Evolutionary conservation across 345 rosid genomes (phyloP), one percentile per base, ranked within the genome.

Genomic region (Orychophragmus violaceus): DNA sequence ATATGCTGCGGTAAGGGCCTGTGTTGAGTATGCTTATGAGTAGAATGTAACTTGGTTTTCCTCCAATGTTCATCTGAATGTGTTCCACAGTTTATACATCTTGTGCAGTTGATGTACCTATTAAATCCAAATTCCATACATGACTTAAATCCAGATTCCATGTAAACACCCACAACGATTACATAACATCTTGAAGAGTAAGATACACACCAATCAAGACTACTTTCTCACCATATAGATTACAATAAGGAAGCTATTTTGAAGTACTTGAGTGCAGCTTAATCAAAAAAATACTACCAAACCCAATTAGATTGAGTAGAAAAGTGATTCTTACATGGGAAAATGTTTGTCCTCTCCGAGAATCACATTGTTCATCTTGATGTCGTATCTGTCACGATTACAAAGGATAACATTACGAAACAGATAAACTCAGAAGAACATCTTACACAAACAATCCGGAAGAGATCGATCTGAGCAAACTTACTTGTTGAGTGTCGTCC

Each of bases 311-410:
- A 32, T 51, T 5, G n/a, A n/a, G n/a, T 16, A n/a, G 27, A 22
- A 59, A 46, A 9, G 29, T 18, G 36, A 57, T 14, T 0, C 91
- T 81, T 78, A 92, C 98, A 92, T 92, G 5, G 96, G 86, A 41
- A 92, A 59, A 73, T 89, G 97, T 80, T 90, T 93, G 64, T 93
- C 97, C 68, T 93, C 98, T 0, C 96, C 98, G 32, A 93, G 89
- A 69, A 92, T 92, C 11, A 96, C 96, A 81, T 92, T 74, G 90
- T 87, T 89, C 79, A 82, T 72, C 83, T 80, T 83, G n/a, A n/a
- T n/a, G n/a, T n/a, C n/a, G n/a, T n/a, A n/a, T n/a, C n/a, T n/a
- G n/a, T n/a, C n/a, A n/a, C n/a, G n/a, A n/a, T n/a, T n/a, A n/a
- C n/a, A n/a, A n/a, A n/a, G n/a, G n/a, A n/a, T n/a, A n/a, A n/a